Percentiles rank a stretch among this genome's conserved stretches.
phyloP scores from a whole-genome alignment of 2,329 filamentous ascomycete species.

The Pseudocercospora crystallina region DNA sequence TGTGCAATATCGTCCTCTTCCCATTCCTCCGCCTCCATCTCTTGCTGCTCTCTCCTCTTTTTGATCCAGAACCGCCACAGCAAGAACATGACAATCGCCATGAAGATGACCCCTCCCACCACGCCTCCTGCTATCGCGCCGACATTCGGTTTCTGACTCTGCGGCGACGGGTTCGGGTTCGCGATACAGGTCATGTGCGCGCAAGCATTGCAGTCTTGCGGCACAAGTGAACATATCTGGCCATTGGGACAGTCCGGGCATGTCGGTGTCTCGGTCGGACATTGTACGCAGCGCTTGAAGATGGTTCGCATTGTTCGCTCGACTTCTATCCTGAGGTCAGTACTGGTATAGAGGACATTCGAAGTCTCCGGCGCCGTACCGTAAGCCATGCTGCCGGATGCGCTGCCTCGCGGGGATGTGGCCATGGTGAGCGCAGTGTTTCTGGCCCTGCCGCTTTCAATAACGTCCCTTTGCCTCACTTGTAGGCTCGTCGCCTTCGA shows the following conservation, averaged over 20 bases:
- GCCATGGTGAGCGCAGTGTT: too few species aligned
- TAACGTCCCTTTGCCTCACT: background rate
- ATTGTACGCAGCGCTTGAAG: slow-evolving; percentile 62
- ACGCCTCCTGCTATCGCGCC: slow-evolving; percentile 92
- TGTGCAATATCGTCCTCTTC: slow-evolving; percentile 54
- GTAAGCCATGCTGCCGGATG: background rate
- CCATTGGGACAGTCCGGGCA: slow-evolving; percentile 60
- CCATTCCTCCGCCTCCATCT: slow-evolving; percentile 58
- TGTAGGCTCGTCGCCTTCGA: background rate
- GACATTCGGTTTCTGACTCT: slow-evolving; percentile 59
- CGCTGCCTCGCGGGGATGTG: slow-evolving; percentile 2
- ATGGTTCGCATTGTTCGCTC: slow-evolving; percentile 37
- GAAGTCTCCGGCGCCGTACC: background rate
- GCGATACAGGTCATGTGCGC: slow-evolving; percentile 57
- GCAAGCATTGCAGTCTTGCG: slow-evolving; percentile 61
- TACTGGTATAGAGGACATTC: background rate
- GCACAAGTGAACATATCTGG: slow-evolving; percentile 60
- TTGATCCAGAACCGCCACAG: slow-evolving; percentile 89
- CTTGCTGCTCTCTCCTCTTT: slow-evolving; percentile 65
- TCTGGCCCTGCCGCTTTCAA: background rate
- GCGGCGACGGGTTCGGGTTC: slow-evolving; percentile 38
- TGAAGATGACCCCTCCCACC: slow-evolving; percentile 74
- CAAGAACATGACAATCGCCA: slow-evolving; percentile 74
- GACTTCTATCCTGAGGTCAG: slow-evolving; percentile 13
- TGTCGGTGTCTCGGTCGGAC: slow-evolving; percentile 51